Evolutionary conservation across 345 rosid genomes (phyloP), one percentile per base, ranked within the genome.

Genomic region (Viola odorata): DNA sequence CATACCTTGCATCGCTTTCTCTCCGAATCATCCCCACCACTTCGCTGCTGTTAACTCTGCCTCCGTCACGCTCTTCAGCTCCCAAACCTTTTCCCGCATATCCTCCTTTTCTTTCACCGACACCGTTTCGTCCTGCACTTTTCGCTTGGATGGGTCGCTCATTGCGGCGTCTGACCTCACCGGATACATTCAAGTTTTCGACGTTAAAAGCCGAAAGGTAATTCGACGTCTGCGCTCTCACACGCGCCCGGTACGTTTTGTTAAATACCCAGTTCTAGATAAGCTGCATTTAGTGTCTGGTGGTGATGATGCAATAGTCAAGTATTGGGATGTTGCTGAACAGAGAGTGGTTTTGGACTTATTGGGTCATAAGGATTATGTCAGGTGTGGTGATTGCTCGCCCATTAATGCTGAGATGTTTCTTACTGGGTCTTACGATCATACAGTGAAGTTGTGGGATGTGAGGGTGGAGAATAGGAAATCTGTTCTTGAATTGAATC

Each of bases 301-400:
- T 17, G 96, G 99, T 0, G 99, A 94, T 57, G 99, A 94, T 41
- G 87, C 83, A 4, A 61, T 92, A 3, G 99, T 92, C 16, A 92
- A 92, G 68, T 92, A 85, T 57, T 92, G 97, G 99, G 99, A 92
- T 61, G 97, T 92, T 23, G 88, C 91, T 2, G 88, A 80, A 1
- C 83, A 77, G 66, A 82, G 62, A 12, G 84, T 83, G 60, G 68
- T 90, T 3, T 65, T 74, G 65, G 79, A 94, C 68, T 68, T 94
- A 37, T 0, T 70, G 16, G 97, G 97, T 15, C 99, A 94, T 57
- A 90, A 81, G 72, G 99, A 94, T 67, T 94, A 94, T 52, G 97
- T 90, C 5, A 78, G 97, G 17, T 87, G 96, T 47, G 91, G 97
- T 12, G 99, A 87, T 65, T 87, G 84, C 73, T 87, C 96, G 12